These are phyloP conservation scores for Aegilops speltoides DNA, from an alignment of 176 grass and related monocot species.

Conservation along the genomic window DNA sequence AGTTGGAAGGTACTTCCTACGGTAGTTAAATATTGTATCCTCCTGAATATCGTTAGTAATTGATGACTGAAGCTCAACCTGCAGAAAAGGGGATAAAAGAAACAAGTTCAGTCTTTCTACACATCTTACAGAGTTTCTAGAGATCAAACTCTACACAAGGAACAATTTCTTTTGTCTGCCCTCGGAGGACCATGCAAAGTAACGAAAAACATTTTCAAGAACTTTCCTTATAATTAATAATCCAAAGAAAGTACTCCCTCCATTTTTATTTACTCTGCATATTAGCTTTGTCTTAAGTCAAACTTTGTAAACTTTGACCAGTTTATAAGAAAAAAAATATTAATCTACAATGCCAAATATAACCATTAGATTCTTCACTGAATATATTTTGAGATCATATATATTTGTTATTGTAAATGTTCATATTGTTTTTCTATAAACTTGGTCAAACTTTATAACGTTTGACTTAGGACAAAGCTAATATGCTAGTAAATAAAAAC, in stretches of 20 bases:
- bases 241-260: neutral
- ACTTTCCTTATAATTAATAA: neutral
- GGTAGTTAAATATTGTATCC: conserved; percentile 91
- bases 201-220: neutral
- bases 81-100: neutral
- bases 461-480: too few relatives aligned
- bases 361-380: too few relatives aligned
- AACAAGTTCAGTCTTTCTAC: neutral
- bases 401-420: too few relatives aligned
- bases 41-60: conserved; percentile 45
- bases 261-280: too few relatives aligned
- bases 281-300: too few relatives aligned
- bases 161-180: neutral
- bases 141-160: conserved; percentile 17
- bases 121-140: neutral
- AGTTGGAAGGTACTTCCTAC: conserved; percentile 92
- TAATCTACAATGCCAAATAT: too few relatives aligned
- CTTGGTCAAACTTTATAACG: too few relatives aligned
- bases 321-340: too few relatives aligned
- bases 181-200: neutral
- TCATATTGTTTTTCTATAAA: too few relatives aligned
- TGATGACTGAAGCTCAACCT: conserved; percentile 75
- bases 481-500: too few relatives aligned
- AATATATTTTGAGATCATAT: too few relatives aligned
- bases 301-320: too few relatives aligned